A percentile compares a stretch with the other conserved stretches of the same genome.
These are phyloP conservation scores for Cyberlindnera nakhonratchasimensis DNA, from an alignment of 805 yeast genomes.

Conservation along the genomic window DNA sequence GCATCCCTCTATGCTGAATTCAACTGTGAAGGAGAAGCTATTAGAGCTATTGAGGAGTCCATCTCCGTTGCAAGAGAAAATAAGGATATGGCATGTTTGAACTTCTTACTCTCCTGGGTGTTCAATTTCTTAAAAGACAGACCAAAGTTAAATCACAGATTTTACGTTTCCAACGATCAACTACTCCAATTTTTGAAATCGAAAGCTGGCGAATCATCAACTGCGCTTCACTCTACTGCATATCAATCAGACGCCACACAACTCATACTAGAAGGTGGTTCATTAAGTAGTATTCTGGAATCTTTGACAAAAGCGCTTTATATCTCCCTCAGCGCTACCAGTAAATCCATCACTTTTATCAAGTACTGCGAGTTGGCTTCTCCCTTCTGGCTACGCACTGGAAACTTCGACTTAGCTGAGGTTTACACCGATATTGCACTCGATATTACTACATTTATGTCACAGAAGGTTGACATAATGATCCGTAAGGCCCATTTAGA, in stretches of 20 bases:
- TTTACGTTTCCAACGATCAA: slow-evolving; percentile 60
- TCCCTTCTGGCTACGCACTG: slow-evolving; percentile 50
- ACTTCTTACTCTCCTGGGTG: slow-evolving; percentile 71
- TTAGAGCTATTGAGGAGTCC: slow-evolving; percentile 81
- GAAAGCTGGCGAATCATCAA: slow-evolving; percentile 29
- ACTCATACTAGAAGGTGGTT: slow-evolving; percentile 48
- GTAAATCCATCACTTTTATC: slow-evolving; percentile 32
- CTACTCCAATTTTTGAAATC: slow-evolving; percentile 51
- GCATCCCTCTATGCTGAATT: slow-evolving; percentile 72
- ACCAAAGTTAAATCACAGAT: slow-evolving; percentile 52
- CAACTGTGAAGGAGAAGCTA: slow-evolving; percentile 56
- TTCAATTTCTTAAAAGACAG: slow-evolving; percentile 64
- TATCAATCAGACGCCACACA: slow-evolving; percentile 63
- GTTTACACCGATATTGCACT: slow-evolving; percentile 46
- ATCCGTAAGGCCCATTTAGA: slow-evolving; percentile 38
- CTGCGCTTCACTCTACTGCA: slow-evolving; percentile 48
- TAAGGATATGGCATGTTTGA: slow-evolving; percentile 68
- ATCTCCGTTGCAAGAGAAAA: slow-evolving; percentile 84
- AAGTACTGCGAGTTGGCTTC: slow-evolving; percentile 44
- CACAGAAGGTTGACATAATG: slow-evolving; percentile 38
- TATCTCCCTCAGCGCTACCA: slow-evolving; percentile 48
- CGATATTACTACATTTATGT: slow-evolving; percentile 35
- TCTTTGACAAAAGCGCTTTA: slow-evolving; percentile 55
- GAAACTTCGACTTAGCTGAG: slow-evolving; percentile 43
- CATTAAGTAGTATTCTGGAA: slow-evolving; percentile 45